Conservation (phyloP, 306 rosid genomes). For the Dryas octopetala region DNA sequence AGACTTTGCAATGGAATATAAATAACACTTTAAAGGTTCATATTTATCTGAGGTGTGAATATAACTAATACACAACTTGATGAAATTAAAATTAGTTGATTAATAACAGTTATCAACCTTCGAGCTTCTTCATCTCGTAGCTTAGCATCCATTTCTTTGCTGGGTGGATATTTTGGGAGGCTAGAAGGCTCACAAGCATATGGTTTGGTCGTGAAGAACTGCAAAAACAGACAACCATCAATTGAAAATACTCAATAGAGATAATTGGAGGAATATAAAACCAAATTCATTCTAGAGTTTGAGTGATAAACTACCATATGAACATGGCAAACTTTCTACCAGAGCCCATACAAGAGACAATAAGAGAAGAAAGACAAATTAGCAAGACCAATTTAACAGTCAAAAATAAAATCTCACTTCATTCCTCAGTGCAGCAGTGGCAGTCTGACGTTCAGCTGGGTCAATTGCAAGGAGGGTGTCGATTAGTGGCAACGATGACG, state of each 20-base stretch:
- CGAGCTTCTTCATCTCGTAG: conserved; percentile 95
- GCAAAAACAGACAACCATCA: conserved; percentile 38
- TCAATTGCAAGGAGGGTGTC: conserved; percentile 81
- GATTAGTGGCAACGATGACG: conserved; percentile 72
- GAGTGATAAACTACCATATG: neutral
- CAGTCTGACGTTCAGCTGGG: conserved; percentile 79
- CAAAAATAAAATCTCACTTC: conserved; percentile 63
- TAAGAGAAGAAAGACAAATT: conserved; percentile 7
- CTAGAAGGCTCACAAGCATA: conserved; percentile 98
- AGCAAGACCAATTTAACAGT: conserved; percentile 12
- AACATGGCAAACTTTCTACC: conserved; percentile 3
- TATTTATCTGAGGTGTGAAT: neutral
- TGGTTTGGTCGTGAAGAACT: conserved; percentile 90
- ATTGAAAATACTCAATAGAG: neutral
- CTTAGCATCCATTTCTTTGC: conserved; percentile 99
- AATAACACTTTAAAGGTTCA: neutral
- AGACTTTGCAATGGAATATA: neutral
- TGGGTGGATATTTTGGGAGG: conserved; percentile 98
- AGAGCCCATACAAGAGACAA: conserved; percentile 13
- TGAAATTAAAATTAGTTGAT: conserved; percentile 21
- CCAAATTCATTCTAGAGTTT: neutral
- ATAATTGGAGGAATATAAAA: neutral
- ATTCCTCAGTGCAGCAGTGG: conserved; percentile 74
- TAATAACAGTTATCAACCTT: conserved; percentile 54
- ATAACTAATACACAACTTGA: conserved; percentile 11